These are phyloP conservation scores for Cutaneotrichosporon sp. DNA, from an alignment of 1,284 basidiomycete species.

Conservation along the genomic window DNA sequence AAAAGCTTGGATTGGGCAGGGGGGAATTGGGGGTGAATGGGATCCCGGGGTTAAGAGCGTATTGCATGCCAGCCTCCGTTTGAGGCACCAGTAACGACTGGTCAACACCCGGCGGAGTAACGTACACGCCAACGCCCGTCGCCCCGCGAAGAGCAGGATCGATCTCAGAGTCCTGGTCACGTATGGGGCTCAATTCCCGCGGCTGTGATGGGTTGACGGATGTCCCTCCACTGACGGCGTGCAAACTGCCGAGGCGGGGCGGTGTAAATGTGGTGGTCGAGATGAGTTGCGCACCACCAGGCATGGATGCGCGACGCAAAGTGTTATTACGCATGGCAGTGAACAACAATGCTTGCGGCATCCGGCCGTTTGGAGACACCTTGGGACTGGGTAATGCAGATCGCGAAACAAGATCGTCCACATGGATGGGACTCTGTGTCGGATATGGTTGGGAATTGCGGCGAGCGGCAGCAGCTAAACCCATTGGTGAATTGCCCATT, in stretches of 20 bases:
- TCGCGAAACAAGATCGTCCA: conserved; percentile 6
- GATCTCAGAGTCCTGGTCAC: conserved; percentile 29
- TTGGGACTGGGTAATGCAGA: conserved; percentile 25
- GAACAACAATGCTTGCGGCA: conserved; percentile 33
- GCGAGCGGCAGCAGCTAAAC: conserved; percentile 34
- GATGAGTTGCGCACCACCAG: conserved; percentile 36
- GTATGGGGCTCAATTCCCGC: conserved; percentile 37
- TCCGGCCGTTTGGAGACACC: conserved; percentile 27
- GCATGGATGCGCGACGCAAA: conserved; percentile 35
- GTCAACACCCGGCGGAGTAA: conserved; percentile 4
- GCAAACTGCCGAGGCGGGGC: conserved; percentile 20
- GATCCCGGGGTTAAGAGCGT: conserved; percentile 14
- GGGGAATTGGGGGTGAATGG: conserved; percentile 32
- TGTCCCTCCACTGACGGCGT: background rate
- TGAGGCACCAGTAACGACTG: conserved; percentile 3
- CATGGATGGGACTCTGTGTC: conserved; percentile 17
- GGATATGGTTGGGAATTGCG: conserved; percentile 41
- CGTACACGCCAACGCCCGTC: background rate
- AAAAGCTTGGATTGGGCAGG: conserved; percentile 37
- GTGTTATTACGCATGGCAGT: conserved; percentile 42
- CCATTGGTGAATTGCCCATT: conserved; percentile 23
- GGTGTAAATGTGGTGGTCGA: conserved; percentile 41
- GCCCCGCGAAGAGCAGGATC: conserved; percentile 16
- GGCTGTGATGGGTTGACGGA: too few species aligned
- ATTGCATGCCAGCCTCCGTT: background rate